Evolutionary conservation across 345 rosid genomes (phyloP).

Genomic region (Moricandia arvensis): DNA sequence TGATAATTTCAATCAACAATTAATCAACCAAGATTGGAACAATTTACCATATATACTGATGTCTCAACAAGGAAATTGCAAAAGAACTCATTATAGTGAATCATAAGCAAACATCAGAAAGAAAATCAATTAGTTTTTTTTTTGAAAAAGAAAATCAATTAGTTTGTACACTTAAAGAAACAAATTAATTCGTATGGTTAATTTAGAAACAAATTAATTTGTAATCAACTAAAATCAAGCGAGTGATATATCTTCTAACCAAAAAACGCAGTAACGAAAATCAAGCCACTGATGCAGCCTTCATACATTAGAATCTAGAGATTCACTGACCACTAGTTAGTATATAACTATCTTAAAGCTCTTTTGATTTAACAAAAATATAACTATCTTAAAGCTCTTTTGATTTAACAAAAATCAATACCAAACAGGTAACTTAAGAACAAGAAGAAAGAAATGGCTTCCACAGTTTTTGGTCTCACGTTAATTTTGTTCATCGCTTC

Average conservation of each 20-base stretch:
- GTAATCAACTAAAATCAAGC: neutral
- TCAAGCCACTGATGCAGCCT: slow-evolving; percentile 19
- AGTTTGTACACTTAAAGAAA: neutral
- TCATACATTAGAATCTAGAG: neutral
- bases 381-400: neutral
- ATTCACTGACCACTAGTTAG: neutral
- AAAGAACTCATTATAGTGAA: neutral
- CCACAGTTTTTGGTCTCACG: neutral
- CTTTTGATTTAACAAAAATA: neutral
- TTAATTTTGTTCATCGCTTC: slow-evolving; percentile 10
- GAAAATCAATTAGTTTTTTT: neutral
- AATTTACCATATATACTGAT: slow-evolving; percentile 24
- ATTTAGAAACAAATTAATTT: slow-evolving; percentile 6
- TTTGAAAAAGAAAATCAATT: neutral
- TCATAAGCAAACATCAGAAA: neutral
- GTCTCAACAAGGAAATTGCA: neutral
- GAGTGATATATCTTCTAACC: neutral
- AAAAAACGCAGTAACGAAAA: slow-evolving; percentile 2
- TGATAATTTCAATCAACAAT: neutral
- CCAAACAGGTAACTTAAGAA: neutral
- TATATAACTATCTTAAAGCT: neutral
- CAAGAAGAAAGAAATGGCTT: slow-evolving; percentile 16
- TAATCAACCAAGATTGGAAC: slow-evolving; percentile 10
- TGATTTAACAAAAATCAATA: neutral
- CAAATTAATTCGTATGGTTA: neutral